A percentile compares a stretch with the other conserved stretches of the same genome.
These are phyloP conservation scores for Macroventuria anomochaeta DNA, from an alignment of 2,329 filamentous ascomycete genomes.

Conservation along the genomic window DNA sequence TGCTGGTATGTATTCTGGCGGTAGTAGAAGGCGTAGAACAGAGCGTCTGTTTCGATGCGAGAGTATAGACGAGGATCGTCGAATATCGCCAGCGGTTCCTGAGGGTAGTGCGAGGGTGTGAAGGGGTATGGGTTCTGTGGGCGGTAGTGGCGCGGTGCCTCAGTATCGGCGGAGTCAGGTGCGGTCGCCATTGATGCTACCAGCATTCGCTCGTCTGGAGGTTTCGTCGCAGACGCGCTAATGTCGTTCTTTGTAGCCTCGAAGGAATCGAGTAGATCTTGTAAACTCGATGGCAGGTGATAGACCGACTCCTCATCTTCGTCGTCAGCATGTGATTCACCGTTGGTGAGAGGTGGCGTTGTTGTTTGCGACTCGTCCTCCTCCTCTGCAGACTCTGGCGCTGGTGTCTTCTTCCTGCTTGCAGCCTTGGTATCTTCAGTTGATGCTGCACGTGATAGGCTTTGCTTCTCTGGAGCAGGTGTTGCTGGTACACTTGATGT, in stretches of 20 bases:
- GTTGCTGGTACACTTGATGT: constrained; percentile 55
- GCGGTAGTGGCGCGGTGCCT: constrained; percentile 82
- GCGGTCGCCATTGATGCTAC: constrained; percentile 74
- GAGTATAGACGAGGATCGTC: constrained; percentile 88
- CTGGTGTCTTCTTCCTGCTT: constrained; percentile 40
- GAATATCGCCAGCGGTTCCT: constrained; percentile 89
- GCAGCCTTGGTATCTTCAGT: constrained; percentile 38
- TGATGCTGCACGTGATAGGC: constrained; percentile 36
- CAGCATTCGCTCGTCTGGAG: constrained; percentile 74
- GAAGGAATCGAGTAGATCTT: constrained; percentile 90
- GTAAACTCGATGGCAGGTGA: constrained; percentile 85
- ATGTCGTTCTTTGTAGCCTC: constrained; percentile 79
- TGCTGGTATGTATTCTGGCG: constrained; percentile 96
- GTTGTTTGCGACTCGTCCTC: constrained; percentile 44
- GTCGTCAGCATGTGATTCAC: constrained; percentile 59
- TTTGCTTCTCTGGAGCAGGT: constrained; percentile 55
- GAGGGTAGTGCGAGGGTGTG: constrained; percentile 83
- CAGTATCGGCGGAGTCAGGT: constrained; percentile 78
- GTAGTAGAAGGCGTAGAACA: constrained; percentile 99
- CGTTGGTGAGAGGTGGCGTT: constrained; percentile 57
- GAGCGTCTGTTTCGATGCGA: constrained; percentile 89
- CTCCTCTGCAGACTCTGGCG: constrained; percentile 42
- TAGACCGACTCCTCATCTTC: constrained; percentile 82
- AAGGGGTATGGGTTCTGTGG: constrained; percentile 78
- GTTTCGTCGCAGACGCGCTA: constrained; percentile 64